Base-by-base conservation (phyloP, 2,329 filamentous ascomycete species). In the Colletotrichum gigasporum region DNA sequence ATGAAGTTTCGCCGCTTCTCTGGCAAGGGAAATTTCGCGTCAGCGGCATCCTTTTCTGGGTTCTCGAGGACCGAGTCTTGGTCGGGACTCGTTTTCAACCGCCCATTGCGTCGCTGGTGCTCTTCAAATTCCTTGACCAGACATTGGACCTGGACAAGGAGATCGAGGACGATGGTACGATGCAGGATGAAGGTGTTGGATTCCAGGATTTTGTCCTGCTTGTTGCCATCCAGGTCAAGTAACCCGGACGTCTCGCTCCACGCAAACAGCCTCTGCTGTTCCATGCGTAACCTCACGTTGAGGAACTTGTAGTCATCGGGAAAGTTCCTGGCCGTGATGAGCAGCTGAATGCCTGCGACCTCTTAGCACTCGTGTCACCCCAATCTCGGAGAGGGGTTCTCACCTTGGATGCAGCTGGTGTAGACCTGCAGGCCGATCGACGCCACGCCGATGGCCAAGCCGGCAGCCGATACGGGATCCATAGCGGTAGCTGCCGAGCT, bases 221-320 rank as follows among this genome's bases (percentile, higher is more conserved):
- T 75, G 51, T 81, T 75, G 20, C 69, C 70, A 53, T 81, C 79
- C 11, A 83, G 71, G 59, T 82, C 81, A 11, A 83, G 73, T 16
- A 84, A 69, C 8, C 81, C 82, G 10, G 81, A 83, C 2, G 80
- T 80, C 67, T 84, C 81, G 65, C 80, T 82, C 81, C 82, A 83
- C 39, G 80, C 80, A 63, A 82, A 83, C 12, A 83, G 74, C 22
- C 82, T 75, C 65, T 83, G 80, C 71, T 84, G 80, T 69, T 84
- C 82, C 78, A 84, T 82, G 54, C 80, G 79, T 51, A 84, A 70
- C 51, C 82, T 76, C 67, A 84, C 69, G 64, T 83, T 83, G 61
- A 83, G 78, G 68, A 83, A 83, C 61, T 75, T 78, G 69, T 77
- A 82, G 47, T 83, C 80, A 64, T 83, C 76, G n/a, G 80, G 79